A percentile compares a stretch with the other conserved stretches of the same genome.
Conservation (phyloP, 2,329 filamentous ascomycete species). For the Penicillium sp. region DNA sequence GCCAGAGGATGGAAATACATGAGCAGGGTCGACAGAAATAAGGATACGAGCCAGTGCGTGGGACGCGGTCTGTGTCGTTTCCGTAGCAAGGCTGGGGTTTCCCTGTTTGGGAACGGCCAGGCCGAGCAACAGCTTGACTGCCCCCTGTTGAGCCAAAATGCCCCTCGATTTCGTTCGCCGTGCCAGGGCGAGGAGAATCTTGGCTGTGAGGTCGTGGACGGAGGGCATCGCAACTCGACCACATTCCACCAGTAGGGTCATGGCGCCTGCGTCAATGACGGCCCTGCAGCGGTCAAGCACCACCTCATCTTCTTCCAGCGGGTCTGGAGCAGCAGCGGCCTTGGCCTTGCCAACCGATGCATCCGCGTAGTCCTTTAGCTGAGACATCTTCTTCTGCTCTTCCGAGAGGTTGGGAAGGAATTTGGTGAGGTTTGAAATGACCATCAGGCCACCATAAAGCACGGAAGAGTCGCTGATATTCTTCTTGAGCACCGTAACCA, state of each 20-base stretch:
- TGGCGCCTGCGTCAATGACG: conserved; percentile 74
- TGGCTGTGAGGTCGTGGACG: conserved; percentile 66
- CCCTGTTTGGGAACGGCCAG: conserved; percentile 50
- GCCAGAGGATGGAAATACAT: conserved; percentile 78
- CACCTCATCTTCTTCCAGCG: conserved; percentile 71
- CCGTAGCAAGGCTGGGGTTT: conserved; percentile 39
- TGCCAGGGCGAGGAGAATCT: conserved; percentile 75
- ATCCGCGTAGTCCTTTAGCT: conserved; percentile 92
- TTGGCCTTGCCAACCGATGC: conserved; percentile 70
- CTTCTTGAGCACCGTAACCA: conserved; percentile 54
- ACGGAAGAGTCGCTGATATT: conserved; percentile 64
- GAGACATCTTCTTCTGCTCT: conserved; percentile 86
- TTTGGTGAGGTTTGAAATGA: conserved; percentile 78
- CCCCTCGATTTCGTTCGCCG: conserved; percentile 72
- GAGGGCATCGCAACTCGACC: conserved; percentile 69
- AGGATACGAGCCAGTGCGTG: conserved; percentile 82
- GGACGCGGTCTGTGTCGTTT: conserved; percentile 59
- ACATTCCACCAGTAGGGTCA: conserved; percentile 73
- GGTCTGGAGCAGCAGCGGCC: conserved; percentile 53
- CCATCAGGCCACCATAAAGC: conserved; percentile 81
- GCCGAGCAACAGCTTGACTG: conserved; percentile 78
- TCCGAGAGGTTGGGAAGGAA: conserved; percentile 78
- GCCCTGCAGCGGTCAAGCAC: conserved; percentile 72
- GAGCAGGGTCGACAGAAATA: conserved; percentile 78
- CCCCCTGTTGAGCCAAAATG: conserved; percentile 87